Conservation (phyloP, 805 yeast genomes). For the Saccharomycopsis capsularis region DNA sequence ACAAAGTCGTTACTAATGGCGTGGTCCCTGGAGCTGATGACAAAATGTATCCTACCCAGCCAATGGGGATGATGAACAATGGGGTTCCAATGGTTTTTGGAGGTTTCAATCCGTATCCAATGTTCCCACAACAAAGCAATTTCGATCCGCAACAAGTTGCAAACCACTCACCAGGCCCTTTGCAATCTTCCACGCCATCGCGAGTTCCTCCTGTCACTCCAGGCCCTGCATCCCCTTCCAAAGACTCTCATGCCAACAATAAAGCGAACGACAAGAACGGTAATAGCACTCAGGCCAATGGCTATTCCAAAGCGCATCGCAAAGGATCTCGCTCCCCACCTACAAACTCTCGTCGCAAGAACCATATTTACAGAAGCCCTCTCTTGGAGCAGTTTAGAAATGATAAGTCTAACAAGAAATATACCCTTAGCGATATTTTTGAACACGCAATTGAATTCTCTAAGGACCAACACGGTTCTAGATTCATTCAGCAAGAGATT, state of each 20-base stretch:
- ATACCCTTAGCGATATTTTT: slow-evolving; percentile 62
- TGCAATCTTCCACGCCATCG: slow-evolving; percentile 19
- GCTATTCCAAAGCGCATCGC: slow-evolving; percentile 2
- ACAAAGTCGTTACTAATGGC: too few species aligned
- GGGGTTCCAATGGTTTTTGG: slow-evolving; percentile 39
- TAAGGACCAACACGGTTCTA: slow-evolving; percentile 94
- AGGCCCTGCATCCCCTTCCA: slow-evolving; percentile 7
- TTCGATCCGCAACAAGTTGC: slow-evolving; percentile 15
- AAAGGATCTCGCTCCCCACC: slow-evolving; percentile 12
- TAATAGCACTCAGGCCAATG: background rate
- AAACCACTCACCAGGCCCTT: slow-evolving; percentile 17
- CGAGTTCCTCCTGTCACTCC: slow-evolving; percentile 9
- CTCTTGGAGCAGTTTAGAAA: slow-evolving; percentile 78
- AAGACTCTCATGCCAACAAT: slow-evolving; percentile 1
- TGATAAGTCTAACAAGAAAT: slow-evolving; percentile 50
- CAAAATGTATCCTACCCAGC: background rate
- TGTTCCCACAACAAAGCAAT: slow-evolving; percentile 23
- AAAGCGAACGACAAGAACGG: slow-evolving; percentile 4
- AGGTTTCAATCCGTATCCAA: slow-evolving; percentile 41
- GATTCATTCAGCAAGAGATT: slow-evolving; percentile 89
- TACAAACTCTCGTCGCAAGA: slow-evolving; percentile 6
- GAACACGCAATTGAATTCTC: slow-evolving; percentile 90
- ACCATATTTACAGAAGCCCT: slow-evolving; percentile 67
- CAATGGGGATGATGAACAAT: background rate
- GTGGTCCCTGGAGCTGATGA: too few species aligned